These are phyloP conservation scores for Chlamydomonas sp. DNA, from an alignment of 139 green algal species.

Conservation along the genomic window DNA sequence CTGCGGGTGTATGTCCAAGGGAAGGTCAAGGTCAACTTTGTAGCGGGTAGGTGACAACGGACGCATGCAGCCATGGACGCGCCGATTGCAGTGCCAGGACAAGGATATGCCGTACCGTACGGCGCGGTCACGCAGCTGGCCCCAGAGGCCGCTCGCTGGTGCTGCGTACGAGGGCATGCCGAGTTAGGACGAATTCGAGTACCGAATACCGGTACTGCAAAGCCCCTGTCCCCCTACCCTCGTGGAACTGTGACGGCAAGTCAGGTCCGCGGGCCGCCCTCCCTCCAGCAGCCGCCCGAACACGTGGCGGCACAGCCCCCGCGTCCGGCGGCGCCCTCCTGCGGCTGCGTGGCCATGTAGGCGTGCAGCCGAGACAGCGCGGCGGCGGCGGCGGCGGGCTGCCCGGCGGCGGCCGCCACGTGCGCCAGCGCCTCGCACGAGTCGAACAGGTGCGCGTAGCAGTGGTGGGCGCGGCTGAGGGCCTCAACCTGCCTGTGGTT, in stretches of 20 bases:
- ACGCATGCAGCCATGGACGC: too few species aligned
- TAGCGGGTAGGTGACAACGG: too few species aligned
- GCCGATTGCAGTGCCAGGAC: too few species aligned
- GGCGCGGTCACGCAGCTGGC: too few species aligned
- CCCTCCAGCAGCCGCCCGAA: constrained; percentile 39
- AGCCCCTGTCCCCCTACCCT: background rate
- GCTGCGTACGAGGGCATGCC: too few species aligned
- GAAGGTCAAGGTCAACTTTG: too few species aligned
- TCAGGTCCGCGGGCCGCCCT: constrained; percentile 43
- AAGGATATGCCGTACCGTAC: too few species aligned
- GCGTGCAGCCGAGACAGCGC: constrained; percentile 34
- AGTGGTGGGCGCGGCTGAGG: constrained; percentile 51
- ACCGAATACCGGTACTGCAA: too few species aligned
- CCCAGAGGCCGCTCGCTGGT: too few species aligned
- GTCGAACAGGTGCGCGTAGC: constrained; percentile 47
- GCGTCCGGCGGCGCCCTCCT: constrained; percentile 14
- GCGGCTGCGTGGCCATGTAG: constrained; percentile 38
- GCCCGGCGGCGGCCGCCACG: background rate
- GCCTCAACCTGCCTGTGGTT: constrained; percentile 36
- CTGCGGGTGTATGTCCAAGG: background rate
- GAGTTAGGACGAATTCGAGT: too few species aligned
- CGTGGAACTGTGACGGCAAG: constrained; percentile 42
- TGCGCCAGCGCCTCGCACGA: constrained; percentile 27
- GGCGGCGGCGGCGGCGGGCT: background rate
- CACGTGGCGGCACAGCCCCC: constrained; percentile 7